These are phyloP conservation scores for Neoboletus magnificus DNA, from an alignment of 768 basidiomycete species.

Conservation along the genomic window DNA sequence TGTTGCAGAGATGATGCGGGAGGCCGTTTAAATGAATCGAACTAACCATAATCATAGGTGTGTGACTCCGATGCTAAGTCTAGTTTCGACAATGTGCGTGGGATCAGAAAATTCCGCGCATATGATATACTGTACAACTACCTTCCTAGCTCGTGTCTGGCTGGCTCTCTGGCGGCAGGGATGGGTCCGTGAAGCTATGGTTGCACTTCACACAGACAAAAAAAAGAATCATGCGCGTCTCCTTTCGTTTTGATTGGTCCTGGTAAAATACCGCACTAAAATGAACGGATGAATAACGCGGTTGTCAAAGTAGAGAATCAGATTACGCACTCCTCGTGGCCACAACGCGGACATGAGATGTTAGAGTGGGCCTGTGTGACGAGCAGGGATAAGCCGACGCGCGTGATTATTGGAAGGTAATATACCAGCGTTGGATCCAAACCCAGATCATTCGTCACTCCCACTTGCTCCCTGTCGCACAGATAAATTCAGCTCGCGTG, in stretches of 20 bases:
- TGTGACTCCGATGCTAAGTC: neutral
- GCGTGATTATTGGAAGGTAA: neutral
- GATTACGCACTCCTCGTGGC: constrained; percentile 72
- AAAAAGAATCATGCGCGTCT: constrained; percentile 92
- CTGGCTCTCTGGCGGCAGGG: constrained; percentile 44
- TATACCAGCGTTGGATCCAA: constrained; percentile 84
- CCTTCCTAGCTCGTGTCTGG: constrained; percentile 27
- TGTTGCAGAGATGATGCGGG: neutral
- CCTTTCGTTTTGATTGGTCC: constrained; percentile 95
- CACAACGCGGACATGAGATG: constrained; percentile 79
- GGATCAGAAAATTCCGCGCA: neutral
- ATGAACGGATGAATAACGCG: constrained; percentile 3
- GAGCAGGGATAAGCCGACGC: neutral
- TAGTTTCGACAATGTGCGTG: neutral
- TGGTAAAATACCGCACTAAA: constrained; percentile 91
- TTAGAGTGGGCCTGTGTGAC: constrained; percentile 72
- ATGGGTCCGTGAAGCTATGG: constrained; percentile 70
- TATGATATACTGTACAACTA: neutral
- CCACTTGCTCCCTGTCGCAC: constrained; percentile 77
- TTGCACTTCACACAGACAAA: constrained; percentile 86
- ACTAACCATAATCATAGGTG: neutral
- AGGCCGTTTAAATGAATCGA: neutral
- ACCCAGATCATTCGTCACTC: constrained; percentile 84
- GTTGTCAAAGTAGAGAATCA: neutral
- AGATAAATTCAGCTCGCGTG: constrained; percentile 2